Evolutionary conservation across 2,329 filamentous ascomycete genomes (phyloP).

Genomic region (Celoporthe dispersa): DNA sequence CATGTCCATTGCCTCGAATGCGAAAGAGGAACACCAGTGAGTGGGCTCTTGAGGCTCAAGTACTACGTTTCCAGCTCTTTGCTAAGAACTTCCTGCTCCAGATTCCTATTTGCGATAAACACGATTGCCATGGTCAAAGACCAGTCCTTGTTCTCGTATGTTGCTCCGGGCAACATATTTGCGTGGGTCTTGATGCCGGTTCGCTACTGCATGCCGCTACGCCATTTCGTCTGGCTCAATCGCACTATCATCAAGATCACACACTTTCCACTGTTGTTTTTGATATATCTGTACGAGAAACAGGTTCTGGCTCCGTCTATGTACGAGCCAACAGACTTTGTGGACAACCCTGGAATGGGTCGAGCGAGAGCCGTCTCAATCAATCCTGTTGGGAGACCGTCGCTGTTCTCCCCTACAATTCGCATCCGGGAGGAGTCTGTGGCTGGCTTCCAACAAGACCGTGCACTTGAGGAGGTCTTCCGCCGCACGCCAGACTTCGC

Average conservation of each 20-base stretch:
- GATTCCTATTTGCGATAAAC: conserved; percentile 92
- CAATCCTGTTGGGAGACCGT: conserved; percentile 58
- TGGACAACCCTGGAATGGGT: conserved; percentile 69
- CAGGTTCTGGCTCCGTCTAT: conserved; percentile 75
- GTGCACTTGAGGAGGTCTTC: conserved; percentile 90
- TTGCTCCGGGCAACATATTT: conserved; percentile 88
- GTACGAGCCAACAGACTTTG: conserved; percentile 82
- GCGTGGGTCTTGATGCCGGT: conserved; percentile 88
- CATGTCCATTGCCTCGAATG: conserved; percentile 92
- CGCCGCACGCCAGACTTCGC: conserved; percentile 70
- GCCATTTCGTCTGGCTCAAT: conserved; percentile 82
- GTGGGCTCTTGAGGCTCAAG: conserved; percentile 32
- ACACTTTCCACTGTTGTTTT: conserved; percentile 84
- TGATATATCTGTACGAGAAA: conserved; percentile 86
- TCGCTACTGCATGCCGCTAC: conserved; percentile 78
- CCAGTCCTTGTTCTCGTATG: conserved; percentile 92
- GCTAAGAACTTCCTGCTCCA: conserved; percentile 32
- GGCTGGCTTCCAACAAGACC: conserved; percentile 86
- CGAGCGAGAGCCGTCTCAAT: conserved; percentile 59
- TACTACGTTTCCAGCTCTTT: neutral
- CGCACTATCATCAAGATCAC: conserved; percentile 90
- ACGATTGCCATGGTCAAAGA: conserved; percentile 98
- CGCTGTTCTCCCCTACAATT: conserved; percentile 73
- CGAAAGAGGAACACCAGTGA: conserved; percentile 83
- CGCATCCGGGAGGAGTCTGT: conserved; percentile 84